These are phyloP conservation scores for Bretziella fagacearum DNA, from an alignment of 2,329 filamentous ascomycete species.

Conservation along the genomic window DNA sequence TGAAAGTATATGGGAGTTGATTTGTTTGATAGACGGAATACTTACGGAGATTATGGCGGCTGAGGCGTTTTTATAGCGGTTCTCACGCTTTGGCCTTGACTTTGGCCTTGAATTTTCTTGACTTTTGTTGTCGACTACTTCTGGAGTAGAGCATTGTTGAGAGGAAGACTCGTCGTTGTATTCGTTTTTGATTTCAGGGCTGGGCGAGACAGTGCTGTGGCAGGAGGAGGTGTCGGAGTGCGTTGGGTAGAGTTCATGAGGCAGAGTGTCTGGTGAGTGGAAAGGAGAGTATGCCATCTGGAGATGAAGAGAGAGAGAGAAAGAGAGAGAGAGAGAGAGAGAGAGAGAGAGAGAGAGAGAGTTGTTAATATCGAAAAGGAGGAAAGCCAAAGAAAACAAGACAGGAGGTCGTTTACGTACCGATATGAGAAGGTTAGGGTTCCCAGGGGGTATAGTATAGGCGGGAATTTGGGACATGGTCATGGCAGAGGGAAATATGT, in stretches of 20 bases:
- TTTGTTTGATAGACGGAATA: not conserved
- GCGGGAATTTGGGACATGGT: not conserved
- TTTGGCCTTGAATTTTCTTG: not conserved
- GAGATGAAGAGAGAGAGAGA: not conserved
- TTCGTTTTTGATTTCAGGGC: slow-evolving; percentile 12
- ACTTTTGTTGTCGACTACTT: not conserved
- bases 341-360: too few species aligned
- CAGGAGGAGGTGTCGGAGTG: not conserved
- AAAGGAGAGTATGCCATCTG: not conserved
- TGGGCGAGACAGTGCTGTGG: not conserved
- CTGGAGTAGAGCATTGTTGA: not conserved
- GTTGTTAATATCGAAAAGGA: too few species aligned
- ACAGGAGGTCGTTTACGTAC: too few species aligned
- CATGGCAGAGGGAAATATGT: not conserved
- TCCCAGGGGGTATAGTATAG: not conserved
- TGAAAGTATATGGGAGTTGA: not conserved
- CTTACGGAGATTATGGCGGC: slow-evolving; percentile 33
- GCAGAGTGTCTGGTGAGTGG: not conserved
- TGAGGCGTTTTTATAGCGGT: slow-evolving; percentile 36
- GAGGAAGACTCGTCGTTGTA: not conserved
- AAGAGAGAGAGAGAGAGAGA: not conserved
- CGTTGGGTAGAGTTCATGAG: not conserved
- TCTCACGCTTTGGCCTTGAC: slow-evolving; percentile 33
- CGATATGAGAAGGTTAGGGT: too few species aligned
- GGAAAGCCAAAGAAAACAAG: too few species aligned